Evolutionary conservation across 129 eudicot species (phyloP).

Genomic region (Kitagawia praeruptora): DNA sequence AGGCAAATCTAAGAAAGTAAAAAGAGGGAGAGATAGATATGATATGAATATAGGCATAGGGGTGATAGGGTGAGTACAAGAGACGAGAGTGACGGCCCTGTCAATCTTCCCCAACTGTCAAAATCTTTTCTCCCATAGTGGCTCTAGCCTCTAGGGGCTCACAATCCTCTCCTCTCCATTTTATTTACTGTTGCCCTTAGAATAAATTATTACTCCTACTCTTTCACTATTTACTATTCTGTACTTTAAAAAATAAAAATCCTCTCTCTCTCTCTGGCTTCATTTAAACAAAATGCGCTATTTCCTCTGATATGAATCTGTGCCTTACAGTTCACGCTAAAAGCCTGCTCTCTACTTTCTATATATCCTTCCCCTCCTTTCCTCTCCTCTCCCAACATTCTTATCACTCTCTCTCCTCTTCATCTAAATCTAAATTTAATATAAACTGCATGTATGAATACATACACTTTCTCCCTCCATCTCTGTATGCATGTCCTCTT

Average conservation of each 20-base stretch:
- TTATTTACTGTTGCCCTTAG: not conserved
- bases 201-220: not conserved
- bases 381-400: not conserved
- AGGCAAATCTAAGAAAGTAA: not conserved
- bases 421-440: too few species aligned
- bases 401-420: not conserved
- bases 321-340: slow-evolving; percentile 83
- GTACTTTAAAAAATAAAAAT: too few species aligned
- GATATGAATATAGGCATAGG: too few species aligned
- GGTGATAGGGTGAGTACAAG: too few species aligned
- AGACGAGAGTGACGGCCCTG: not conserved
- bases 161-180: not conserved
- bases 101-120: not conserved
- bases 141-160: not conserved
- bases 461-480: not conserved
- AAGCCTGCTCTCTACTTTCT: slow-evolving; percentile 55
- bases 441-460: too few species aligned
- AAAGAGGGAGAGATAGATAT: not conserved
- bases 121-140: not conserved
- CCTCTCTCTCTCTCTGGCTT: too few species aligned
- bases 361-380: not conserved
- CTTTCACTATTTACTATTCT: too few species aligned
- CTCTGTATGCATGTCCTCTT: not conserved
- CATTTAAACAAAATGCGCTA: not conserved
- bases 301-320: slow-evolving; percentile 10